Conservation (phyloP, 2,329 filamentous ascomycete species). For the Aspergillus udagawae region DNA sequence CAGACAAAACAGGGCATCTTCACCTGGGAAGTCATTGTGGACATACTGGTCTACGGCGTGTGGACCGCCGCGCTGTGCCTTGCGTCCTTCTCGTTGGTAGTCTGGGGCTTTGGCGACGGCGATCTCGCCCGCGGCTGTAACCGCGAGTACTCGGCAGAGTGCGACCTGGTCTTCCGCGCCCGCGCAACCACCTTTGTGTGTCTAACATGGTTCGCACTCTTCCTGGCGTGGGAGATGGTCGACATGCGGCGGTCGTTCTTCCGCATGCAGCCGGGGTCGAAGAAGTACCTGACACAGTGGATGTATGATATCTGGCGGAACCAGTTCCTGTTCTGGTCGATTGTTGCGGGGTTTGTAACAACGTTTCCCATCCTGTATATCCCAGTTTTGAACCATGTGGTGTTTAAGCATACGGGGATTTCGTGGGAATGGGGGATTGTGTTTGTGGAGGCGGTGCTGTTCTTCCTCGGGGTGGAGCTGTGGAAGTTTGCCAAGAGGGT, state of each 20-base stretch:
- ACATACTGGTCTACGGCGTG: conserved; percentile 77
- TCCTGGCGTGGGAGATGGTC: conserved; percentile 76
- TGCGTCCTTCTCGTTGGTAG: conserved; percentile 58
- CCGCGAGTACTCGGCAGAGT: conserved; percentile 50
- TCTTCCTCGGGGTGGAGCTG: conserved; percentile 58
- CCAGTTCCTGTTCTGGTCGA: conserved; percentile 65
- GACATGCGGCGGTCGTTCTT: conserved; percentile 71
- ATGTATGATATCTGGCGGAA: conserved; percentile 66
- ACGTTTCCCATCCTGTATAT: conserved; percentile 64
- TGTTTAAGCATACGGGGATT: conserved; percentile 63
- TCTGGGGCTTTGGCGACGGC: conserved; percentile 59
- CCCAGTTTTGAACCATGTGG: conserved; percentile 60
- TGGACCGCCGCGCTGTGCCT: conserved; percentile 71
- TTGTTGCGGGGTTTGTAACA: conserved; percentile 54
- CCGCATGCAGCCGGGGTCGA: conserved; percentile 63
- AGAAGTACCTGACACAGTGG: conserved; percentile 63
- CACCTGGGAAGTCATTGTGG: conserved; percentile 69
- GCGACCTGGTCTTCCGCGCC: conserved; percentile 65
- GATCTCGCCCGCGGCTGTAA: conserved; percentile 61
- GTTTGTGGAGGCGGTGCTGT: conserved; percentile 55
- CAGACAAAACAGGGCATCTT: conserved; percentile 69
- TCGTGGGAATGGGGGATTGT: conserved; percentile 66
- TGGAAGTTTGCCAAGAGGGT: conserved; percentile 64
- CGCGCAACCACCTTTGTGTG: conserved; percentile 70
- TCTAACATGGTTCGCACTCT: conserved; percentile 73